Base-by-base conservation (phyloP, 2,329 filamentous ascomycete genomes). In the Aureobasidium subglaciale region DNA sequence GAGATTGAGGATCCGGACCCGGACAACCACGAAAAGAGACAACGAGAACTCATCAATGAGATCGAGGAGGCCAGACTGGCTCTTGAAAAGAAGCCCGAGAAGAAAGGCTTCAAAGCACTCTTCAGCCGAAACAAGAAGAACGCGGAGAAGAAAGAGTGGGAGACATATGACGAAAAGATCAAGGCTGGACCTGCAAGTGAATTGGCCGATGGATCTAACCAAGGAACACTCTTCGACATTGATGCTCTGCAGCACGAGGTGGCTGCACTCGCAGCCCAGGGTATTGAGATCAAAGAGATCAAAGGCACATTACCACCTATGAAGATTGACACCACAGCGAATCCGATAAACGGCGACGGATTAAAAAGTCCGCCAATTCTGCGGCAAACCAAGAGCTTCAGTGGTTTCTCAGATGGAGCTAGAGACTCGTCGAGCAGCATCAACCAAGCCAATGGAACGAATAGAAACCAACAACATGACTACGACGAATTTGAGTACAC, bases 1-100 rank as follows among this genome's bases (percentile, higher is more conserved):
- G 93, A 99, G 71, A 97, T 99, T 58, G 93, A 97, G 68, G 93
- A 99, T 63, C 90, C 93, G 0, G 93, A 99, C 65, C 93, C 93
- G 0, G 93, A 97, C 0, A 92, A 95, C 63, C 92, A 97, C 71
- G 80, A 83, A 49, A 80, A 90, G 67, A 80, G 91, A 45, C 93
- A 99, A 71, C 81, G 90, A 56, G 92, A 97, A 71, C 81, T 99
- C 38, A 96, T 99, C 68, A 90, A 87, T 64, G 93, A 99, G 71
- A 96, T 99, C 52, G 92, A 97, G 68, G 91, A 95, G 71, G 93
- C 93, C 6, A 83, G 93, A 34, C 90, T 86, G 67, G 84, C 93
- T 64, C 79, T 95, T 3, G 90, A 96, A 65, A 85, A 83, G 67
- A 87, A 93, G 64, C 85, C 84, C 16, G 61, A 87, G 64, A 84